Conservation (phyloP, 495 filamentous ascomycete species). For the Penicillium waksmanii region DNA sequence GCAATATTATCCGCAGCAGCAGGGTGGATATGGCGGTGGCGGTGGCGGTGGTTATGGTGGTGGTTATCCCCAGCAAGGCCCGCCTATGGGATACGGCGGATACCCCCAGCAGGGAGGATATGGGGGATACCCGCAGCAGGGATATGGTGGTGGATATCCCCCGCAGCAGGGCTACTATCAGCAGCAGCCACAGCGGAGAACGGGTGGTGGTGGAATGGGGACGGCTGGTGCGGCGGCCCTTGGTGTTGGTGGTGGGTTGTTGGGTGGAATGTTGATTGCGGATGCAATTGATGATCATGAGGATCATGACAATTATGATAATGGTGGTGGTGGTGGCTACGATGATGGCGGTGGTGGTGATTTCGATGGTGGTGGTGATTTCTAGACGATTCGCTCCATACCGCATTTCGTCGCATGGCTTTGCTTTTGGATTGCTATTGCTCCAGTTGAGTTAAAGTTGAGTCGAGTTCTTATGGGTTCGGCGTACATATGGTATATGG, state of each 20-base stretch:
- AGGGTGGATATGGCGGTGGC: neutral
- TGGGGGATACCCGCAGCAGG: slow-evolving; percentile 40
- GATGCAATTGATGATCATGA: slow-evolving; percentile 55
- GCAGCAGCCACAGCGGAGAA: slow-evolving; percentile 36
- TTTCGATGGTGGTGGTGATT: slow-evolving; percentile 47
- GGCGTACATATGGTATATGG: no score
- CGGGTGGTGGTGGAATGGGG: slow-evolving; percentile 60
- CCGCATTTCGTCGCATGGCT: slow-evolving; percentile 1
- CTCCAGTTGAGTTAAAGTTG: no score
- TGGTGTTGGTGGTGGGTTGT: slow-evolving; percentile 74
- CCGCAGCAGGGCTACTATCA: slow-evolving; percentile 39
- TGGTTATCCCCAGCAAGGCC: no score
- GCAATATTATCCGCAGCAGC: slow-evolving; percentile 23
- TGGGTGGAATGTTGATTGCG: slow-evolving; percentile 71
- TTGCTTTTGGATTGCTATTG: neutral
- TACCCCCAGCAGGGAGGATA: slow-evolving; percentile 31
- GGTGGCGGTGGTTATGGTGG: no score
- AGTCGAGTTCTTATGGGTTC: no score
- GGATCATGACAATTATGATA: slow-evolving; percentile 49
- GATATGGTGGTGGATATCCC: slow-evolving; percentile 44
- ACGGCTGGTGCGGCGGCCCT: slow-evolving; percentile 71
- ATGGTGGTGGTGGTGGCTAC: slow-evolving; percentile 47
- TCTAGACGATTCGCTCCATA: slow-evolving; percentile 22
- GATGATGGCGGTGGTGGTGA: slow-evolving; percentile 46
- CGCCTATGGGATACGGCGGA: slow-evolving; percentile 4